These are phyloP conservation scores for Fusarium sororula DNA, from an alignment of 2,329 filamentous ascomycete genomes.

Conservation along the genomic window DNA sequence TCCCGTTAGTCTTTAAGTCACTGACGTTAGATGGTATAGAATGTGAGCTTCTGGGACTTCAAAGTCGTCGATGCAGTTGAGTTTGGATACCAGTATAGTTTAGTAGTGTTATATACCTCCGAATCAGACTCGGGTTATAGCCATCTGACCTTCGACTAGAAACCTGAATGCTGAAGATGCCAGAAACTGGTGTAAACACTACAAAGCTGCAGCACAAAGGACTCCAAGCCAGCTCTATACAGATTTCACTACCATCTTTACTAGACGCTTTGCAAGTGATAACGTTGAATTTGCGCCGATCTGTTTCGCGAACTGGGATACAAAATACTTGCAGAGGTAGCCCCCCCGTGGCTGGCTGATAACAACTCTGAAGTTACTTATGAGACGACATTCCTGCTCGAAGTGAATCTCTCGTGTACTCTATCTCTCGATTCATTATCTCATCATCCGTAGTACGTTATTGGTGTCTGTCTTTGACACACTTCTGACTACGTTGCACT, in stretches of 20 bases:
- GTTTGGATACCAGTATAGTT: not conserved
- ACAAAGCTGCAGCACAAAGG: not conserved
- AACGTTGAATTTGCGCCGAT: not conserved
- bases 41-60: not conserved
- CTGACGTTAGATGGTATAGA: not conserved
- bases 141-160: not conserved
- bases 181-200: not conserved
- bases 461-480: not conserved
- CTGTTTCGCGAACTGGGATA: not conserved
- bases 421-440: not conserved
- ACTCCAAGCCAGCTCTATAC: not conserved
- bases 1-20: not conserved
- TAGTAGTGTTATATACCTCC: not conserved
- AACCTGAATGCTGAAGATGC: accelerated
- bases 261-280: not conserved
- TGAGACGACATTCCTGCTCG: not conserved
- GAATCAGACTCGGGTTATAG: not conserved
- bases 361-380: no score
- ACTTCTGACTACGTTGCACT: not conserved
- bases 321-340: no score
- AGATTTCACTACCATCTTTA: not conserved
- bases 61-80: not conserved
- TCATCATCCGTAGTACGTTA: accelerated
- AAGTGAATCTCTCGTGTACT: no score
- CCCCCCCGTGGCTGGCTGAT: not conserved